Evolutionary conservation across 2,329 filamentous ascomycete species (phyloP), one percentile per base, ranked within the genome.

Genomic region (Neonectria sp.): DNA sequence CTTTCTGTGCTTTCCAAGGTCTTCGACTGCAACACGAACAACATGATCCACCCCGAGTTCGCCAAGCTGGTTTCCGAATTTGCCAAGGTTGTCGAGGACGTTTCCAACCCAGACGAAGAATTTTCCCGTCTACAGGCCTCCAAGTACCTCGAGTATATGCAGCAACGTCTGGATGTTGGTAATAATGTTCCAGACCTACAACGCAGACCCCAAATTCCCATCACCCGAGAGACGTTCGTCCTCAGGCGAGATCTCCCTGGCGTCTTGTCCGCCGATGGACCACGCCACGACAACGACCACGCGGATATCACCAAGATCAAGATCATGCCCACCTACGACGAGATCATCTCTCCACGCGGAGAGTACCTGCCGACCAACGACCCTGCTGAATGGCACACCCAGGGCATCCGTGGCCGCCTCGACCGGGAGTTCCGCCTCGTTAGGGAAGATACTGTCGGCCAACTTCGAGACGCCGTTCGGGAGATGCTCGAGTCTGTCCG

Each of bases 401-500:
- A 75, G 4, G 84, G 85, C 1, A 80, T 86, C 12, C 76, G 75
- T 5, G 86, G 87, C 2, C 81, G 87, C 1, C 74, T 90, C 0
- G 88, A 90, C 73, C 79, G 84, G 61, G 84, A 89, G 60, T 90
- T 90, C 55, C 83, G 88, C 17, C 81, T 90, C 1, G 74, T 89
- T 2, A 82, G 88, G 3, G 86, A 89, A 74, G 87, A 90, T 68
- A 87, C 84, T 0, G 79, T 89, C 3, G 86, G 86, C 0, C 84
- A 88, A 64, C 78, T 90, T 5, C 80, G 86, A 43, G 85, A 89
- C 69, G 82, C 82, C 1, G 82, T 87, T 3, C 79, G 56, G 13
- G 65, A 65, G 2, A 46, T 68, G 24, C 31, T 68, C 3, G 80
- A 45, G 68, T 83, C 21, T 77, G 74, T 24, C 51, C 60, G 45